Evolutionary conservation across 306 rosid genomes (phyloP).

Genomic region (Rubus idaeus): DNA sequence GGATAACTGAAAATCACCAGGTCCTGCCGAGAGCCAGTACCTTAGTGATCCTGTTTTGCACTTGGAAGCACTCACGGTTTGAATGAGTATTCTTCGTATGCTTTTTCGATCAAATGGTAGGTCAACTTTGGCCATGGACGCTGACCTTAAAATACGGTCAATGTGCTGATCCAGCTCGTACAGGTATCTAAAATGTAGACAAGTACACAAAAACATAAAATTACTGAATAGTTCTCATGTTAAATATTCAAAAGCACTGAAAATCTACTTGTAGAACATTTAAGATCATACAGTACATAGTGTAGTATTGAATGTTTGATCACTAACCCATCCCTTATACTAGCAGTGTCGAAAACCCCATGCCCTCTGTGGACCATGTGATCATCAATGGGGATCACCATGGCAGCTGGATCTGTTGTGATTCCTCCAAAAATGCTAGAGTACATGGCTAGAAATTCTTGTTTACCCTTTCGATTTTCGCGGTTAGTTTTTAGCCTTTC

Average conservation of each 20-base stretch:
- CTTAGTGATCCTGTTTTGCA: conserved; percentile 78
- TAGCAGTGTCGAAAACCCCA: conserved; percentile 92
- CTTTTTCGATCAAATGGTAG: conserved; percentile 58
- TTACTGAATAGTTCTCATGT: neutral
- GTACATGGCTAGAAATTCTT: conserved; percentile 81
- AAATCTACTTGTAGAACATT: neutral
- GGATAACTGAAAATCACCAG: conserved; percentile 90
- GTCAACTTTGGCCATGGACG: conserved; percentile 62
- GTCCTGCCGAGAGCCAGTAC: conserved; percentile 94
- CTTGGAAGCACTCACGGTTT: conserved; percentile 86
- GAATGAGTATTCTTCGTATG: conserved; percentile 62
- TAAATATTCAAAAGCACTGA: neutral
- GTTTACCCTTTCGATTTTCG: conserved; percentile 52
- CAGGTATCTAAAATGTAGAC: conserved; percentile 43
- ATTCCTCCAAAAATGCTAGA: conserved; percentile 86
- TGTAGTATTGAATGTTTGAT: neutral
- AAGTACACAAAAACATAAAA: conserved; percentile 6
- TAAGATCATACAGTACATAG: neutral
- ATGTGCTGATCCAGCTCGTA: conserved; percentile 93
- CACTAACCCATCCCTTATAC: conserved; percentile 80
- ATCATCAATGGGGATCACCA: conserved; percentile 90
- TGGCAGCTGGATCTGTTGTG: conserved; percentile 72
- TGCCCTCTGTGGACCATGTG: conserved; percentile 98
- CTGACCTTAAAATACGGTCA: conserved; percentile 74
- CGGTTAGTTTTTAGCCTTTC: conserved; percentile 50